These are phyloP conservation scores for Aspergillus ostianus DNA, from an alignment of 495 filamentous ascomycete genomes.

Conservation along the genomic window DNA sequence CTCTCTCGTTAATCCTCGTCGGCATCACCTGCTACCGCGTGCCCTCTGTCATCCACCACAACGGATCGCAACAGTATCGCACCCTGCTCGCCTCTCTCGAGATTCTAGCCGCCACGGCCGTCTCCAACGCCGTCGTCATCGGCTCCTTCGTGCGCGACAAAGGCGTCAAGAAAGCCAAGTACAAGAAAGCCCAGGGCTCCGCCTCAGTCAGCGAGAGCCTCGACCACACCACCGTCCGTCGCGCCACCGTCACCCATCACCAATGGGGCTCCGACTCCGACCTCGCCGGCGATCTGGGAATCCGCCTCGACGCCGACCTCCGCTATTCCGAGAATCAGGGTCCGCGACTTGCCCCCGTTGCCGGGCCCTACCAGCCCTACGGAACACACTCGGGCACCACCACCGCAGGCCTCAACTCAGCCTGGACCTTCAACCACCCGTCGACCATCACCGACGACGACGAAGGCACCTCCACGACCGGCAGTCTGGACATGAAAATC, in stretches of 20 bases:
- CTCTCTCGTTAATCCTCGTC: constrained; percentile 73
- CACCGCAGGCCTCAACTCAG: constrained; percentile 25
- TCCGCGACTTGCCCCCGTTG: constrained; percentile 43
- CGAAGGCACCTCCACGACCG: constrained; percentile 22
- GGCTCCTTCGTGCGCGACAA: constrained; percentile 79
- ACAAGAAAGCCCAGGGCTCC: constrained; percentile 54
- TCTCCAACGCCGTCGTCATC: constrained; percentile 75
- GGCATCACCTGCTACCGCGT: constrained; percentile 74
- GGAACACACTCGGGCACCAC: constrained; percentile 27
- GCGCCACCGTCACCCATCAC: constrained; percentile 50
- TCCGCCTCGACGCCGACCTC: constrained; percentile 59
- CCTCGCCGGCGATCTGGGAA: constrained; percentile 69
- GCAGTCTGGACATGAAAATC: constrained; percentile 36
- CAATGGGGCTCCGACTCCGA: constrained; percentile 85
- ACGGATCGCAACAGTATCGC: constrained; percentile 69
- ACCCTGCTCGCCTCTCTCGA: constrained; percentile 78
- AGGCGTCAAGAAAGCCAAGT: constrained; percentile 76
- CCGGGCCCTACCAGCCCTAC: constrained; percentile 24
- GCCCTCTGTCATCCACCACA: constrained; percentile 60
- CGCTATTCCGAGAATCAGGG: constrained; percentile 34
- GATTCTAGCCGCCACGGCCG: constrained; percentile 70
- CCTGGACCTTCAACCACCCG: constrained; percentile 32
- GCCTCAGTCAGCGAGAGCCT: constrained; percentile 52
- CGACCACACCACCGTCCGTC: constrained; percentile 49
- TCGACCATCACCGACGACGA: constrained; percentile 26